phyloP scores from a whole-genome alignment of 2,329 filamentous ascomycete species.

The Ophiostoma ulmi region DNA sequence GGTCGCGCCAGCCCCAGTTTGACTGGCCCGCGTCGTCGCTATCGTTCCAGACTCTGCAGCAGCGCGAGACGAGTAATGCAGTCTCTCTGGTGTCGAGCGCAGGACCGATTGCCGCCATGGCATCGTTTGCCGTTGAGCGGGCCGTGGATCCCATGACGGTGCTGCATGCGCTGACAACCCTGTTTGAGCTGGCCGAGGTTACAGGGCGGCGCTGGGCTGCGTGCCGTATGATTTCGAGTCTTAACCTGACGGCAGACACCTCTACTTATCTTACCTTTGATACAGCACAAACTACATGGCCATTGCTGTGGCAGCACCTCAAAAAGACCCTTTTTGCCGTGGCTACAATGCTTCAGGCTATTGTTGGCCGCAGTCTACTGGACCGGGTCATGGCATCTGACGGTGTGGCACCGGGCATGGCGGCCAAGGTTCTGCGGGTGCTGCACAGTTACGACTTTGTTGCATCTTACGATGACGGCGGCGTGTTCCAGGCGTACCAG shows the following conservation, averaged over 20 bases:
- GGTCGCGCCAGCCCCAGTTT: conserved; percentile 36
- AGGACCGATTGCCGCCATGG: conserved; percentile 61
- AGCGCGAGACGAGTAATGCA: conserved; percentile 44
- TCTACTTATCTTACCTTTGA: conserved; percentile 57
- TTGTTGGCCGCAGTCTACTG: conserved; percentile 59
- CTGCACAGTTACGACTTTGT: conserved; percentile 79
- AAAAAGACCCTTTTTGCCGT: conserved; percentile 70
- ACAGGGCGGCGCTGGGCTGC: conserved; percentile 68
- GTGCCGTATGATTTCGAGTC: conserved; percentile 61
- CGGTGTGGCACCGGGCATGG: conserved; percentile 55
- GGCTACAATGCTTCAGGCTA: conserved; percentile 68
- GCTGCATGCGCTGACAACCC: conserved; percentile 46
- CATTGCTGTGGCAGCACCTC: conserved; percentile 68
- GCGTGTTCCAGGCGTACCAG: conserved; percentile 73
- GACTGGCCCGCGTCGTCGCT: conserved; percentile 59
- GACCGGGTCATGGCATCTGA: conserved; percentile 45
- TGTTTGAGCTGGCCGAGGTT: conserved; percentile 61
- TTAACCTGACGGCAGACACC: conserved; percentile 60
- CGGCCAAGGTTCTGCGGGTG: conserved; percentile 64
- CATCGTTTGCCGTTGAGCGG: conserved; percentile 58
- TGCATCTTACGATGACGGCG: conserved; percentile 66
- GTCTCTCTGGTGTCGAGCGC: conserved; percentile 54
- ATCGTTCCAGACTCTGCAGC: conserved; percentile 56
- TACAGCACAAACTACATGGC: conserved; percentile 61
- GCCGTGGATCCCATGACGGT: conserved; percentile 31